Conservation (phyloP, 805 yeast genomes). For the Saccharomycopsis babjevae region DNA sequence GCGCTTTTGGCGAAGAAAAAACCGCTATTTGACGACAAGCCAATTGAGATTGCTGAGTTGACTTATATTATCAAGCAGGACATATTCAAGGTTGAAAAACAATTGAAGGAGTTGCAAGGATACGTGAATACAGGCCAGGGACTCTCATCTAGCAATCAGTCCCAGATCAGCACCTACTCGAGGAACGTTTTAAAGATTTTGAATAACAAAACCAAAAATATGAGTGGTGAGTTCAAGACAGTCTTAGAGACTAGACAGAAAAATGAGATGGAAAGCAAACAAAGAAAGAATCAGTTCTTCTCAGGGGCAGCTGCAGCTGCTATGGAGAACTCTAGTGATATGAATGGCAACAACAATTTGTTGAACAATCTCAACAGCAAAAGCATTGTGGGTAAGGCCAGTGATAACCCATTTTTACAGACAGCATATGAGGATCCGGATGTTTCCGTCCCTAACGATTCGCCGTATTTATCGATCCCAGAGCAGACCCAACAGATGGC, state of each 20-base stretch:
- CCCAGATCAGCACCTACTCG: constrained; percentile 65
- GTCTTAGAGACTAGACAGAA: constrained; percentile 85
- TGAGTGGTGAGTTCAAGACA: constrained; percentile 81
- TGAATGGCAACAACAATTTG: constrained; percentile 17
- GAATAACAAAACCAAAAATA: constrained; percentile 83
- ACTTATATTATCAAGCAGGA: constrained; percentile 79
- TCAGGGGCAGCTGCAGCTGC: constrained; percentile 28
- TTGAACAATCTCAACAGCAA: constrained; percentile 10
- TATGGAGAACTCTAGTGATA: not conserved
- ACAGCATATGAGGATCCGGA: constrained; percentile 18
- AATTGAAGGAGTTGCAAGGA: constrained; percentile 50
- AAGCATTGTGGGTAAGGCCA: constrained; percentile 14
- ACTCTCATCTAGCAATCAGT: constrained; percentile 25
- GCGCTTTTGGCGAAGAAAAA: constrained; percentile 80
- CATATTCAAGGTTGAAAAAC: constrained; percentile 68
- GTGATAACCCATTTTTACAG: constrained; percentile 30
- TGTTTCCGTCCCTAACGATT: constrained; percentile 32
- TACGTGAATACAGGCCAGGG: constrained; percentile 32
- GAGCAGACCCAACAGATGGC: constrained; percentile 76
- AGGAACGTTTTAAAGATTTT: constrained; percentile 79
- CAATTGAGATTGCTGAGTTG: constrained; percentile 85
- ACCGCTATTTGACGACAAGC: constrained; percentile 88
- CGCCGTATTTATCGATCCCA: constrained; percentile 53
- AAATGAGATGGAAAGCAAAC: constrained; percentile 68
- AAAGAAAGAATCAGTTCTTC: constrained; percentile 76